Evolutionary conservation across 371 early-diverging fungal species (phyloP).

Genomic region (Syncephalastrum racemosum): DNA sequence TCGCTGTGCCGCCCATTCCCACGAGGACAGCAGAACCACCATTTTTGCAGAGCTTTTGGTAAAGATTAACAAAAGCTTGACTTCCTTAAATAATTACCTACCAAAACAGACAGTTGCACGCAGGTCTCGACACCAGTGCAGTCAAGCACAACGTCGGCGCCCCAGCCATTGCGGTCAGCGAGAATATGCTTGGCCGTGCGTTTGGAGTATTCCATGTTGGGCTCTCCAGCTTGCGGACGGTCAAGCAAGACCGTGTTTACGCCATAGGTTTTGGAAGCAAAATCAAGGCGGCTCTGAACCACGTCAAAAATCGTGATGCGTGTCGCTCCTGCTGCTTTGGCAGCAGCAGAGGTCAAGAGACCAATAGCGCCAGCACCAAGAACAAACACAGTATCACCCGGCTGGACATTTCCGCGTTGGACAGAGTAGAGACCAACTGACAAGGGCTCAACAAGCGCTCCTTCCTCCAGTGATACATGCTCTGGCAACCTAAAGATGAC

Average conservation of each 20-base stretch:
- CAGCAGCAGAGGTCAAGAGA: constrained; percentile 44
- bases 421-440: constrained; percentile 51
- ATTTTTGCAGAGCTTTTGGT: constrained; percentile 38
- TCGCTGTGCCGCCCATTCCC: constrained; percentile 48
- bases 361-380: constrained; percentile 48
- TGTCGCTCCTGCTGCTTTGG: constrained; percentile 50
- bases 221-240: constrained; percentile 25
- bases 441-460: constrained; percentile 45
- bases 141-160: constrained; percentile 44
- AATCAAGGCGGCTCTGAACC: constrained; percentile 29
- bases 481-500: constrained; percentile 32
- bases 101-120: constrained; percentile 45
- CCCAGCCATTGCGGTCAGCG: constrained; percentile 13
- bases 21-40: constrained; percentile 45
- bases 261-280: constrained; percentile 41
- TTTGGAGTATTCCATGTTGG: constrained; percentile 40
- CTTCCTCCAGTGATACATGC: constrained; percentile 57
- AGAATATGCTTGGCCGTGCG: constrained; percentile 24
- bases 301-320: constrained; percentile 34
- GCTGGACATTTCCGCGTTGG: constrained; percentile 54
- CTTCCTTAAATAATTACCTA: background rate
- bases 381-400: constrained; percentile 64
- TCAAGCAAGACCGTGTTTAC: constrained; percentile 37
- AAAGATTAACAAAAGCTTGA: background rate
- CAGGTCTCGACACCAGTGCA: constrained; percentile 57